Conservation (phyloP, 2,329 filamentous ascomycete species). For the Endoconidiophora polonica region DNA sequence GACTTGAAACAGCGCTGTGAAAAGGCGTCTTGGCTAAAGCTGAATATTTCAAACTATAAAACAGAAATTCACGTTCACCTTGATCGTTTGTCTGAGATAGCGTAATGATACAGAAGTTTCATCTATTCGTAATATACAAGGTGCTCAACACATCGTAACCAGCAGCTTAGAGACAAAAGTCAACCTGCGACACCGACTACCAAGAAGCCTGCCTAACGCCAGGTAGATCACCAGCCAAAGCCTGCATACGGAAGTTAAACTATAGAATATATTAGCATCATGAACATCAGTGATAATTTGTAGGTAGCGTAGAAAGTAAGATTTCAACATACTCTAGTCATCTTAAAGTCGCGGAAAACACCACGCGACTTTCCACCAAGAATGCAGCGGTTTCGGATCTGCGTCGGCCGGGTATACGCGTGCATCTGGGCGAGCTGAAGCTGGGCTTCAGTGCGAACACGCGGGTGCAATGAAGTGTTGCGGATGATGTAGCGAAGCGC, state of each 20-base stretch:
- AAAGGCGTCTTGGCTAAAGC: too few species aligned
- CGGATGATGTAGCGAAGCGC: constrained; percentile 83
- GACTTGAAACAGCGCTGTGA: too few species aligned
- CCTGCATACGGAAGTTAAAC: constrained; percentile 89
- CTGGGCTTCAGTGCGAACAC: constrained; percentile 79
- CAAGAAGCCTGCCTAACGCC: constrained; percentile 95
- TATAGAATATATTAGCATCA: constrained; percentile 21
- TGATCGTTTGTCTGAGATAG: too few species aligned
- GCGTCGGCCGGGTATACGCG: constrained; percentile 80
- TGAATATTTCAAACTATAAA: too few species aligned
- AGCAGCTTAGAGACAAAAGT: not conserved
- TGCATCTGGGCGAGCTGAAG: constrained; percentile 91
- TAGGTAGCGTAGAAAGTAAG: not conserved
- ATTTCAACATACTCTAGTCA: constrained; percentile 57
- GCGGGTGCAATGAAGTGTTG: constrained; percentile 70
- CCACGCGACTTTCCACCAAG: constrained; percentile 78
- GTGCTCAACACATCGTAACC: not conserved
- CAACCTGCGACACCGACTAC: constrained; percentile 35
- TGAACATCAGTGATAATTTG: not conserved
- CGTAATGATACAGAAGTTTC: not conserved
- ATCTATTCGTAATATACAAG: constrained; percentile 12
- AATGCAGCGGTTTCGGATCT: constrained; percentile 87
- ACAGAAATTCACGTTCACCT: too few species aligned
- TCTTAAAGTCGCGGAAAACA: constrained; percentile 84
- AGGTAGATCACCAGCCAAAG: constrained; percentile 67